A percentile compares a stretch with the other conserved stretches of the same genome.
These are phyloP conservation scores for thale cress (Arabidopsis thaliana) DNA, from an alignment of 345 rosid species.

Conservation along the genomic window DNA sequence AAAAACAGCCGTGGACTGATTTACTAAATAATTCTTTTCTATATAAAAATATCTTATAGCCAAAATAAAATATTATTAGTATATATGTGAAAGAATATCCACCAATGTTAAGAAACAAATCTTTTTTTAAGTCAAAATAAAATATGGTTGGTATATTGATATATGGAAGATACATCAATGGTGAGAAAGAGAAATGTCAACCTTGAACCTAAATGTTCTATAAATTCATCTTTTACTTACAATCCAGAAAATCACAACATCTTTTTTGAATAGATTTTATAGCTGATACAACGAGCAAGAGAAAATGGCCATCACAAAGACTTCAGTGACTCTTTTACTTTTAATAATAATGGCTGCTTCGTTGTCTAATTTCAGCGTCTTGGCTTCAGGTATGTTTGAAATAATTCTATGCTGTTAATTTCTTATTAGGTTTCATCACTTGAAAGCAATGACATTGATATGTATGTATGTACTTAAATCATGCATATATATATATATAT, in stretches of 20 bases:
- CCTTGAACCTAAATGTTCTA: neutral
- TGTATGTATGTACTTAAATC: neutral
- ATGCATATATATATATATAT: neutral
- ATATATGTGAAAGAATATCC: too few relatives aligned
- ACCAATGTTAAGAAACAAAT: neutral
- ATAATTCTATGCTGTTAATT: neutral
- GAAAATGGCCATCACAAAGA: slow-evolving; percentile 5
- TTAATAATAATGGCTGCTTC: slow-evolving; percentile 1
- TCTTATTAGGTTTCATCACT: neutral
- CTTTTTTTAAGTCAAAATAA: neutral
- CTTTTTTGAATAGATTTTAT: neutral
- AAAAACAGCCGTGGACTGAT: neutral
- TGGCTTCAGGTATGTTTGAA: slow-evolving; percentile 5
- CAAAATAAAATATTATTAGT: neutral
- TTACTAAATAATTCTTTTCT: neutral
- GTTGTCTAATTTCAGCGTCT: neutral
- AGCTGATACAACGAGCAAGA: neutral
- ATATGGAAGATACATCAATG: neutral
- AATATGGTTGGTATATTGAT: neutral
- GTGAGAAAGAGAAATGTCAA: neutral
- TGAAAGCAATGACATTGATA: neutral
- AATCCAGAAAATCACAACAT: neutral
- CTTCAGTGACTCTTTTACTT: neutral
- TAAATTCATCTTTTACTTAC: neutral
- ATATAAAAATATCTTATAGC: neutral